Conservation (phyloP, 2,329 filamentous ascomycete genomes). For the Lojkania enalia region DNA sequence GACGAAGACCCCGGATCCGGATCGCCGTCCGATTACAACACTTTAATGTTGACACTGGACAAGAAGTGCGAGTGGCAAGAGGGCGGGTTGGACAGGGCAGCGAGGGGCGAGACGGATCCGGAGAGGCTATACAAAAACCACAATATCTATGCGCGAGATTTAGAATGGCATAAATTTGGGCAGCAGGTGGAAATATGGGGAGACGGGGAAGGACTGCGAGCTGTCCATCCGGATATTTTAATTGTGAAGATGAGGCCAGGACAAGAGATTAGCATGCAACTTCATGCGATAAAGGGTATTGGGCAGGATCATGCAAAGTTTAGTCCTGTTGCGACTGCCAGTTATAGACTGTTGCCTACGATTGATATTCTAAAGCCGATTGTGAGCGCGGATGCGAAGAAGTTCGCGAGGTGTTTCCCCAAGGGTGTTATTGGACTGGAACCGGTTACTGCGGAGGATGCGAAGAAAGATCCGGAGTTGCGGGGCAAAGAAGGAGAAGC, state of each 20-base stretch:
- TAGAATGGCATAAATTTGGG: constrained; percentile 76
- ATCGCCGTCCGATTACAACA: constrained; percentile 76
- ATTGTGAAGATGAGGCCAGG: constrained; percentile 91
- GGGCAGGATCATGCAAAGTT: constrained; percentile 96
- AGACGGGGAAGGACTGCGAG: constrained; percentile 65
- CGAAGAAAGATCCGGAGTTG: constrained; percentile 63
- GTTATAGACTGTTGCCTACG: constrained; percentile 85
- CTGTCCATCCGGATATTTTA: constrained; percentile 89
- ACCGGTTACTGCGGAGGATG: constrained; percentile 69
- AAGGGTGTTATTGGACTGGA: constrained; percentile 83
- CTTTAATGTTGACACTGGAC: constrained; percentile 75
- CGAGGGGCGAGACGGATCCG: constrained; percentile 75
- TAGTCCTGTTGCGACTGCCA: constrained; percentile 91
- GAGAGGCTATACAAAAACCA: constrained; percentile 83
- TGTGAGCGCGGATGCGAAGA: constrained; percentile 80
- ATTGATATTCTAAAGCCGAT: constrained; percentile 86
- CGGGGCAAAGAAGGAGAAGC: constrained; percentile 75
- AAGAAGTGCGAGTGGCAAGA: constrained; percentile 80
- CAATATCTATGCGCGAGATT: constrained; percentile 60
- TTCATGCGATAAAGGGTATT: constrained; percentile 94
- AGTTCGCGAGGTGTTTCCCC: constrained; percentile 90
- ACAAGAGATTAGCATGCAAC: constrained; percentile 81
- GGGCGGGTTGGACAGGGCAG: constrained; percentile 60
- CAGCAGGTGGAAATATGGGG: constrained; percentile 47
- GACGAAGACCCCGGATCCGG: constrained; percentile 48